These are phyloP conservation scores for Oryza glumipatula DNA, from an alignment of 176 grass and related monocot species.

Conservation along the genomic window DNA sequence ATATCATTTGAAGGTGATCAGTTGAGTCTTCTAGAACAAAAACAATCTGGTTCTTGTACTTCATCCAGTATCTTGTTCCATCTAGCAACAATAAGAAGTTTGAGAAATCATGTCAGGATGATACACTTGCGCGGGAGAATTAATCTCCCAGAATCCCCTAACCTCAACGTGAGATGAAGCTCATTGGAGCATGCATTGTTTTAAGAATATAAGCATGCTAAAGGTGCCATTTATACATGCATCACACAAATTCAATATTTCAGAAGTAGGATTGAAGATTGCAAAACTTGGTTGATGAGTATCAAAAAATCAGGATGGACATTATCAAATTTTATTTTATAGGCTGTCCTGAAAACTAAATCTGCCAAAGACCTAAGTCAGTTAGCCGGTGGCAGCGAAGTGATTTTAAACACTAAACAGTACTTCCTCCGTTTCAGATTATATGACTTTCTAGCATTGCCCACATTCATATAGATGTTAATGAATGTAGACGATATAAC, in stretches of 20 bases:
- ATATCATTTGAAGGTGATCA: slow-evolving; percentile 56
- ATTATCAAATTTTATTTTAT: slow-evolving; percentile 19
- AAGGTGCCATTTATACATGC: slow-evolving; percentile 29
- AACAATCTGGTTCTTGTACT: slow-evolving; percentile 62
- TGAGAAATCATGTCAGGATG: slow-evolving; percentile 51
- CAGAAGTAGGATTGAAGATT: neutral
- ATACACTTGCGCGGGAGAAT: slow-evolving; percentile 17
- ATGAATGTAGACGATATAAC: too few species aligned
- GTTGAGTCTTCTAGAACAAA: slow-evolving; percentile 72
- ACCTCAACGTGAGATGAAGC: slow-evolving; percentile 31
- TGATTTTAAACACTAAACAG: neutral
- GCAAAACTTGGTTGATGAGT: neutral
- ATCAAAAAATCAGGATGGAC: neutral
- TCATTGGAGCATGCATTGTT: slow-evolving; percentile 8
- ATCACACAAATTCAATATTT: neutral
- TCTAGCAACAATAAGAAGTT: slow-evolving; percentile 80
- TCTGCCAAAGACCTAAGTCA: neutral
- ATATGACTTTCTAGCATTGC: too few species aligned
- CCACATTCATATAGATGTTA: too few species aligned
- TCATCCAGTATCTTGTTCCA: slow-evolving; percentile 67
- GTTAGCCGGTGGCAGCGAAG: neutral
- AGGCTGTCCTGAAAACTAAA: neutral
- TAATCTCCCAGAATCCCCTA: slow-evolving; percentile 11
- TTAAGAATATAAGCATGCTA: slow-evolving; percentile 45
- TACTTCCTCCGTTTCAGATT: too few species aligned